Evolutionary conservation across 257 asterid species (phyloP).

Genomic region (Anisodus acutangulus): DNA sequence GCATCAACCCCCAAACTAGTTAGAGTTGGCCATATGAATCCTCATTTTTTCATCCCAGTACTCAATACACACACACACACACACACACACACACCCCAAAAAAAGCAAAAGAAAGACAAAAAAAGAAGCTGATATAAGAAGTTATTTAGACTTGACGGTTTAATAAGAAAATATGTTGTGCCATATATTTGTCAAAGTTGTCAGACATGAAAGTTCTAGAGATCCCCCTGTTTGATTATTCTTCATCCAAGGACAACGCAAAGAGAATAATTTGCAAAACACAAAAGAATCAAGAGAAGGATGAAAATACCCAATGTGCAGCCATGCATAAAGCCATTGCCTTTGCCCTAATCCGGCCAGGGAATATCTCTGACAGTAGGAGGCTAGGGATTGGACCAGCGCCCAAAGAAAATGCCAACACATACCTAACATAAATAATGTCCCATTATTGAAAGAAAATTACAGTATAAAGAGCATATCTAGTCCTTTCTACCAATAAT

Average conservation of each 20-base stretch:
- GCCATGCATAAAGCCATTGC: constrained; percentile 97
- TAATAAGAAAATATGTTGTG: background rate
- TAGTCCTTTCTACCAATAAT: constrained; percentile 11
- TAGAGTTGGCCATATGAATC: background rate
- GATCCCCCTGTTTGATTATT: background rate
- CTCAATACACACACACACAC: background rate
- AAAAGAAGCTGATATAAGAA: background rate
- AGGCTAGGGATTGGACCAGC: constrained; percentile 95
- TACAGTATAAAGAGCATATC: background rate
- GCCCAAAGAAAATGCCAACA: constrained; percentile 75
- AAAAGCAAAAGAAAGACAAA: background rate
- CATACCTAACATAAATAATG: constrained; percentile 55
- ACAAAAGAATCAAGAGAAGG: constrained; percentile 9
- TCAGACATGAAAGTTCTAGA: background rate
- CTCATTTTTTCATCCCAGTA: background rate
- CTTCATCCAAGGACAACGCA: constrained; percentile 7
- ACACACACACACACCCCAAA: background rate
- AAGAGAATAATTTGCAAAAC: constrained; percentile 1
- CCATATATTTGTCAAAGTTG: background rate
- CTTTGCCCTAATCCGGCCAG: constrained; percentile 83
- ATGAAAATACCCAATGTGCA: constrained; percentile 81
- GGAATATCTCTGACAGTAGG: constrained; percentile 86
- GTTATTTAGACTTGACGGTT: background rate
- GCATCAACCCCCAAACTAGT: constrained; percentile 22
- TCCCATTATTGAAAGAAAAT: constrained; percentile 27